Percentiles rank a stretch among this genome's conserved stretches.
Evolutionary conservation across 148 eudicot species (phyloP).

Genomic region (Rhododendron vialii): DNA sequence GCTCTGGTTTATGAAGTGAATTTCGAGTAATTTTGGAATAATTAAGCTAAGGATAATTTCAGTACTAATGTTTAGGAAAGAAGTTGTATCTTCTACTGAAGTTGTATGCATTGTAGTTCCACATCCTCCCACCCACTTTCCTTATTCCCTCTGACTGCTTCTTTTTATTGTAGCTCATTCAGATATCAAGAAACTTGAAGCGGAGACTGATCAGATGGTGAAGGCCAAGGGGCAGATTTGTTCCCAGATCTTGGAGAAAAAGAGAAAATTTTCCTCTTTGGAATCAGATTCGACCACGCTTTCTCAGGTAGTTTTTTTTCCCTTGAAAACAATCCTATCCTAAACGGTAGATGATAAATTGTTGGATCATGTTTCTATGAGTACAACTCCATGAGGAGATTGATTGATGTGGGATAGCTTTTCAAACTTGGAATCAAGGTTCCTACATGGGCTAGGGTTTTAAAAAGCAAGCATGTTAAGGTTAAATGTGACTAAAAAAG

Average conservation of each 20-base stretch:
- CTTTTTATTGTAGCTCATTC: slow-evolving; percentile 43
- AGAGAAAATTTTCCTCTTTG: slow-evolving; percentile 52
- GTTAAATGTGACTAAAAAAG: neutral
- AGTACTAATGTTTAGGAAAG: neutral
- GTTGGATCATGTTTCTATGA: neutral
- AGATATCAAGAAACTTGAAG: slow-evolving; percentile 45
- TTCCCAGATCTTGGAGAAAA: slow-evolving; percentile 65
- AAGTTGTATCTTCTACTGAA: neutral
- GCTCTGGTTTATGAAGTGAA: neutral
- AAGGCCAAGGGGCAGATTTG: slow-evolving; percentile 57
- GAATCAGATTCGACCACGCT: slow-evolving; percentile 63
- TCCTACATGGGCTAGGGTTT: neutral
- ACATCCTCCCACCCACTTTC: neutral
- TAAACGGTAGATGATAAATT: neutral
- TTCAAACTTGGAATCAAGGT: neutral
- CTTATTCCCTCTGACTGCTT: neutral
- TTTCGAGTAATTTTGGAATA: neutral
- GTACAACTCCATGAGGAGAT: neutral
- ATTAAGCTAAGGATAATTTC: neutral
- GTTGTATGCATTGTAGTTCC: neutral
- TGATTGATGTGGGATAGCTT: neutral
- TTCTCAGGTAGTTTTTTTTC: slow-evolving; percentile 42
- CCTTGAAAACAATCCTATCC: neutral
- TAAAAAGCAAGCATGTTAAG: neutral
- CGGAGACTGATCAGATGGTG: slow-evolving; percentile 55